These are phyloP conservation scores for Capsicum chinense DNA, from an alignment of 257 asterid genomes.

Conservation along the genomic window DNA sequence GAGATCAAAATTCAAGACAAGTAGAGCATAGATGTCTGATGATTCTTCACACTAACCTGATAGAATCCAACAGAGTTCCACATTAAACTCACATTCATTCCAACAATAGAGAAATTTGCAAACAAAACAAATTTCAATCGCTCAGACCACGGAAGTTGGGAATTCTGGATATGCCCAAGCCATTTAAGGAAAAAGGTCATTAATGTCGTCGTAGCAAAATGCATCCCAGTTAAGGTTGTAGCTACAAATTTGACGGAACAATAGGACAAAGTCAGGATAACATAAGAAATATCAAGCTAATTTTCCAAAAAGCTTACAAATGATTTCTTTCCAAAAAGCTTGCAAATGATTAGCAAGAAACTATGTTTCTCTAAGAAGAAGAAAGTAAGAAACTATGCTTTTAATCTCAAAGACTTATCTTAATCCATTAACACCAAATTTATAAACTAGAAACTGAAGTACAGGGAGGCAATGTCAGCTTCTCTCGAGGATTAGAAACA, in stretches of 20 bases:
- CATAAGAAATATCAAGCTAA: constrained; percentile 18
- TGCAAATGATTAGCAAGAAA: background rate
- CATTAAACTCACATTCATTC: constrained; percentile 79
- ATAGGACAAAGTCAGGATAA: constrained; percentile 29
- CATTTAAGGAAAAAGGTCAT: constrained; percentile 59
- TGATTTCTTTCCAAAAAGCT: background rate
- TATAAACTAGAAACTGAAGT: background rate
- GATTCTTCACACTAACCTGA: constrained; percentile 50
- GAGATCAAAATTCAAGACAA: constrained; percentile 10
- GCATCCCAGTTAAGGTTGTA: constrained; percentile 75
- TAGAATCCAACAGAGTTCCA: constrained; percentile 84
- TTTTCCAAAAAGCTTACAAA: background rate
- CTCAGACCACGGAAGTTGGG: constrained; percentile 62
- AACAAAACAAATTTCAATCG: constrained; percentile 59
- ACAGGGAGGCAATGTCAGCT: constrained; percentile 11
- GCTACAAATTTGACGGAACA: constrained; percentile 47
- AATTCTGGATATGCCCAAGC: constrained; percentile 58
- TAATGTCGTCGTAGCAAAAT: constrained; percentile 61
- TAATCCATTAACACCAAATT: constrained; percentile 4
- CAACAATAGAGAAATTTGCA: constrained; percentile 69
- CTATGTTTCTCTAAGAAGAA: background rate
- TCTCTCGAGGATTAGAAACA: background rate
- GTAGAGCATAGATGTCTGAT: background rate
- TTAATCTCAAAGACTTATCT: background rate
- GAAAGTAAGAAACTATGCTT: background rate